Evolutionary conservation across 495 filamentous ascomycete species (phyloP).

Genomic region (Penicillium psychrofluorescens): DNA sequence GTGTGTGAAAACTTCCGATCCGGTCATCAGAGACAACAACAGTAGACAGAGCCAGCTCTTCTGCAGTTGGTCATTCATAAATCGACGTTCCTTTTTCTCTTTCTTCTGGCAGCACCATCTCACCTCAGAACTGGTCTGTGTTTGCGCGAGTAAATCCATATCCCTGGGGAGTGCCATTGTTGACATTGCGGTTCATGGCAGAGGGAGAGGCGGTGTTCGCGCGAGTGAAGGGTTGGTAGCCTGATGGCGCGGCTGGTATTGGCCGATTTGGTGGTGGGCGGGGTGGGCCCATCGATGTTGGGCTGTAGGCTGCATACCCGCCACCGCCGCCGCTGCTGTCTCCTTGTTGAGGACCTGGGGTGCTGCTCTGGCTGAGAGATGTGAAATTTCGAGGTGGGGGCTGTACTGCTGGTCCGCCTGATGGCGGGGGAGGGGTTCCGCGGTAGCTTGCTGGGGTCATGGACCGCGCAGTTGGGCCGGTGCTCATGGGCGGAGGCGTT

Average conservation of each 20-base stretch:
- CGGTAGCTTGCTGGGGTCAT: constrained; percentile 16
- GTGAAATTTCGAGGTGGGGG: constrained; percentile 7
- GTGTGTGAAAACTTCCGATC: background rate
- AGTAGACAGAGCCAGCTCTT: constrained; percentile 13
- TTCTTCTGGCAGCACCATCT: no score
- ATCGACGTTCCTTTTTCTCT: no score
- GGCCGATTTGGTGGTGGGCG: constrained; percentile 9
- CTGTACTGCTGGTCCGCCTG: background rate
- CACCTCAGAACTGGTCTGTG: constrained; percentile 16
- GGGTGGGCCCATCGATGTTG: background rate
- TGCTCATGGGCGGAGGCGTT: constrained; percentile 1
- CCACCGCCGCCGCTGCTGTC: no score
- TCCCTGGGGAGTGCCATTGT: constrained; percentile 14
- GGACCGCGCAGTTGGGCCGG: constrained; percentile 3
- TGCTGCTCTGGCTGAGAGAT: constrained; percentile 4
- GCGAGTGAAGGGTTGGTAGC: constrained; percentile 11
- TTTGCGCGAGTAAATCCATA: constrained; percentile 17
- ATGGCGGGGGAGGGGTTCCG: constrained; percentile 9
- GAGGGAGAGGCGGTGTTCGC: constrained; percentile 18
- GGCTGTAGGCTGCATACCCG: constrained; percentile 16
- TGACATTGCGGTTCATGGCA: constrained; percentile 14
- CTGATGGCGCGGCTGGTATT: constrained; percentile 2
- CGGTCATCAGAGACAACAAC: constrained; percentile 13
- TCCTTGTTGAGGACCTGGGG: constrained; percentile 1
- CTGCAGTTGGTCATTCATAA: constrained; percentile 5